These are phyloP conservation scores for Fraxinus angustifolia DNA, from an alignment of 305 asterid species.

Conservation along the genomic window DNA sequence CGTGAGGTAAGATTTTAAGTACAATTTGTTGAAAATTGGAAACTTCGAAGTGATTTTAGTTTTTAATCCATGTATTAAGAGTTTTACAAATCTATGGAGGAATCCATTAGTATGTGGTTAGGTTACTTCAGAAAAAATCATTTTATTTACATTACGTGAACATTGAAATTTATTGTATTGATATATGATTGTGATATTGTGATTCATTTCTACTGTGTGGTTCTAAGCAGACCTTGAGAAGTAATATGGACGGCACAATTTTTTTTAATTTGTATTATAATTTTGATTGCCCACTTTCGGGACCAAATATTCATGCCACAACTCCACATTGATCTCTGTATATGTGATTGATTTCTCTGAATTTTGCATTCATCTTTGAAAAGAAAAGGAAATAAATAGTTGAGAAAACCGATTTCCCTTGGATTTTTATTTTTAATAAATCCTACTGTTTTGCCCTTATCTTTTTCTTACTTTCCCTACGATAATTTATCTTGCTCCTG, in stretches of 20 bases:
- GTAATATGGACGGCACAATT: background rate
- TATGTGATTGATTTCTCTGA: background rate
- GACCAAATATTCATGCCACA: background rate
- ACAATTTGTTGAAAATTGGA: background rate
- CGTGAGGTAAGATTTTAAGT: constrained; percentile 41
- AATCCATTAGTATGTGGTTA: background rate
- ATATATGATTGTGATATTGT: background rate
- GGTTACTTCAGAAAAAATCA: background rate
- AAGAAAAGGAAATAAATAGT: background rate
- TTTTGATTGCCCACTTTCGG: background rate
- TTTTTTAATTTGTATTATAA: background rate
- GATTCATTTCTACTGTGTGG: background rate
- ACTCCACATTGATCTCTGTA: background rate
- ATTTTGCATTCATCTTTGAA: background rate
- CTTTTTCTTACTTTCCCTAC: background rate
- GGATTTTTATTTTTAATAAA: background rate
- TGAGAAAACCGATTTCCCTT: background rate
- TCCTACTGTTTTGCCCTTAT: background rate
- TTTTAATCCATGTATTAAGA: constrained; percentile 17
- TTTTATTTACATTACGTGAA: background rate
- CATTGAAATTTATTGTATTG: background rate
- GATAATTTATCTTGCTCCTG: background rate
- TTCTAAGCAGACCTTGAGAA: background rate
- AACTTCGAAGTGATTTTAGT: background rate
- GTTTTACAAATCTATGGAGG: background rate